A percentile compares a stretch with the other conserved stretches of the same genome.
These are phyloP conservation scores for Ceratocystis smalleyi DNA, from an alignment of 2,329 filamentous ascomycete species.

Conservation along the genomic window DNA sequence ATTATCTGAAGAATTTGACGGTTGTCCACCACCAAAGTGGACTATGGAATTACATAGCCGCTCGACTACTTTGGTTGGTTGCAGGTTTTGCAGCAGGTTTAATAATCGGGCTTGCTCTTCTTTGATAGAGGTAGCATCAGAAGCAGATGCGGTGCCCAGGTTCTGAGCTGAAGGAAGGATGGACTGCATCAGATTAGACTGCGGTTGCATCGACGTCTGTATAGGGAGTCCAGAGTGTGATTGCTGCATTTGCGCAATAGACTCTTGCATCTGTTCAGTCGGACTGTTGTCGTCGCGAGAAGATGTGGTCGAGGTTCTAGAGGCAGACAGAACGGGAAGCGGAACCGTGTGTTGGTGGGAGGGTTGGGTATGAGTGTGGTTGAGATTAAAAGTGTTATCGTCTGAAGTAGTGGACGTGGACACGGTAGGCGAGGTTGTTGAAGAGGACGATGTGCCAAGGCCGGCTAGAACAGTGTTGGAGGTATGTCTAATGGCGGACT, in stretches of 20 bases:
- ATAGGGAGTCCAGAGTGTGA: slow-evolving; percentile 7
- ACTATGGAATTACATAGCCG: slow-evolving; percentile 46
- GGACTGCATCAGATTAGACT: slow-evolving; percentile 12
- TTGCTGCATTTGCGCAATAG: slow-evolving; percentile 7
- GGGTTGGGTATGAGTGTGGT: background rate
- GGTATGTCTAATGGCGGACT: background rate
- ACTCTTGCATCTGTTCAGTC: slow-evolving; percentile 4
- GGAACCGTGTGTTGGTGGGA: slow-evolving; percentile 2
- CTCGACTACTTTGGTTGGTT: slow-evolving; percentile 42
- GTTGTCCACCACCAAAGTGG: slow-evolving; percentile 48
- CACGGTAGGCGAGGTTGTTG: background rate
- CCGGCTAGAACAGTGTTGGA: background rate
- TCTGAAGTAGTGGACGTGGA: background rate
- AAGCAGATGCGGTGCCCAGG: slow-evolving; percentile 2
- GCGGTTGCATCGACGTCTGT: slow-evolving; percentile 7
- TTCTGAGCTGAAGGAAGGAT: background rate
- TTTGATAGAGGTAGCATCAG: slow-evolving; percentile 26
- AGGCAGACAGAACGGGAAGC: background rate
- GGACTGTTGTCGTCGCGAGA: background rate
- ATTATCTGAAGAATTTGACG: slow-evolving; percentile 35
- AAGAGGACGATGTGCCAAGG: background rate
- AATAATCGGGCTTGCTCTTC: slow-evolving; percentile 44
- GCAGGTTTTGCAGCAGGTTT: slow-evolving; percentile 39
- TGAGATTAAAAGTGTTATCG: background rate
- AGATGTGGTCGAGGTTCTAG: background rate